A percentile compares a stretch with the other conserved stretches of the same genome.
These are phyloP conservation scores for Umbellularia californica DNA, from an alignment of 164 flowering plant genomes.

Conservation along the genomic window DNA sequence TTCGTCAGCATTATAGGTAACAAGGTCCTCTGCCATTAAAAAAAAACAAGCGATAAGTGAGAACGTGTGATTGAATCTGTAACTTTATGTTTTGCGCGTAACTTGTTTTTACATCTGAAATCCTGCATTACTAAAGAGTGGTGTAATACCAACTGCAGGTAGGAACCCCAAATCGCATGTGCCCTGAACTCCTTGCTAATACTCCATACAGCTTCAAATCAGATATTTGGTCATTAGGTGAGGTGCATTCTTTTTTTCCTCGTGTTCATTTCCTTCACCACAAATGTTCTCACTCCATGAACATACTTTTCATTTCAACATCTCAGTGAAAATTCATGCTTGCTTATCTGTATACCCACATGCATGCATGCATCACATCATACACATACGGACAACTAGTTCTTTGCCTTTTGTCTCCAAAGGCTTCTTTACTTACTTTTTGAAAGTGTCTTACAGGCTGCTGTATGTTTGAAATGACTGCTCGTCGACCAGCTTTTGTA, in stretches of 20 bases:
- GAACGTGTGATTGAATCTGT: too few species aligned
- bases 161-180: constrained; percentile 71
- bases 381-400: not conserved
- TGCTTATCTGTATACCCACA: not conserved
- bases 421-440: not conserved
- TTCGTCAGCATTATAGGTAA: too few species aligned
- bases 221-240: constrained; percentile 73
- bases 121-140: not conserved
- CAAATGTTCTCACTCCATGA: not conserved
- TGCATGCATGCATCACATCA: not conserved
- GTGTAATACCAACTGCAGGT: constrained; percentile 25
- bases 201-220: constrained; percentile 76
- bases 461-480: constrained; percentile 76
- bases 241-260: not conserved
- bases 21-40: too few species aligned
- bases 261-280: not conserved
- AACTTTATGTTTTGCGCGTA: too few species aligned
- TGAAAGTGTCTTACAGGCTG: constrained; percentile 40
- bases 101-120: not conserved
- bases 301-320: not conserved
- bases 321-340: not conserved
- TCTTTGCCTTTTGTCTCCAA: not conserved
- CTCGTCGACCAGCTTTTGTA: constrained; percentile 64
- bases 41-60: too few species aligned
- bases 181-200: constrained; percentile 72